Percentiles rank a stretch among this genome's conserved stretches.
Conservation (phyloP, 306 rosid genomes). For the Mimosa pudica region DNA sequence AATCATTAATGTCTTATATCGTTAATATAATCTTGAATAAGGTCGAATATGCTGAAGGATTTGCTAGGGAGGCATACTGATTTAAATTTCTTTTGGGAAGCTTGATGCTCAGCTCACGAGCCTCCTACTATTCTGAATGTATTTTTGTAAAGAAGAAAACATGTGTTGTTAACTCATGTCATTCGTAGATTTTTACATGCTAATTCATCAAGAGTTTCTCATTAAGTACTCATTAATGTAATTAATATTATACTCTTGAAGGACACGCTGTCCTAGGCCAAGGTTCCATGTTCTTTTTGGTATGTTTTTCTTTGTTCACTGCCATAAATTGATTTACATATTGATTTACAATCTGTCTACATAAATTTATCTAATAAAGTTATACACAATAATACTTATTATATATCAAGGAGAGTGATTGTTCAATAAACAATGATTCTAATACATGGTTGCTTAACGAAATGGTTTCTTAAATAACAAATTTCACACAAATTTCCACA, state of each 20-base stretch:
- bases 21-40: conserved; percentile 30
- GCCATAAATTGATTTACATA: not conserved
- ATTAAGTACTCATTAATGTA: conserved; percentile 27
- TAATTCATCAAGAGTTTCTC: conserved; percentile 33
- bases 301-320: conserved; percentile 18
- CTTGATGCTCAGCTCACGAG: conserved; percentile 8
- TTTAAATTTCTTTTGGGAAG: conserved; percentile 33
- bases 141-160: conserved; percentile 37
- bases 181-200: conserved; percentile 37
- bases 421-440: no score
- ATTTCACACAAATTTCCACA: no score
- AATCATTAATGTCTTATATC: not conserved
- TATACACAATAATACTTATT: no score
- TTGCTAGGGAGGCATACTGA: conserved; percentile 19
- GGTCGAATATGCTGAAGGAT: conserved; percentile 10
- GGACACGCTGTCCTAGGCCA: conserved; percentile 3
- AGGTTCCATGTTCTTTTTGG: not conserved
- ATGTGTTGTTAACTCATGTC: conserved; percentile 32
- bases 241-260: conserved; percentile 28
- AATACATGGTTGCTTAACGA: no score
- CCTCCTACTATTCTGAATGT: conserved; percentile 33
- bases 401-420: no score
- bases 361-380: no score
- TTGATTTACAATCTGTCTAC: no score
- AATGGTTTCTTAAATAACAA: no score